Conservation (phyloP, 768 basidiomycete species). For the Psilocybe sp. region DNA sequence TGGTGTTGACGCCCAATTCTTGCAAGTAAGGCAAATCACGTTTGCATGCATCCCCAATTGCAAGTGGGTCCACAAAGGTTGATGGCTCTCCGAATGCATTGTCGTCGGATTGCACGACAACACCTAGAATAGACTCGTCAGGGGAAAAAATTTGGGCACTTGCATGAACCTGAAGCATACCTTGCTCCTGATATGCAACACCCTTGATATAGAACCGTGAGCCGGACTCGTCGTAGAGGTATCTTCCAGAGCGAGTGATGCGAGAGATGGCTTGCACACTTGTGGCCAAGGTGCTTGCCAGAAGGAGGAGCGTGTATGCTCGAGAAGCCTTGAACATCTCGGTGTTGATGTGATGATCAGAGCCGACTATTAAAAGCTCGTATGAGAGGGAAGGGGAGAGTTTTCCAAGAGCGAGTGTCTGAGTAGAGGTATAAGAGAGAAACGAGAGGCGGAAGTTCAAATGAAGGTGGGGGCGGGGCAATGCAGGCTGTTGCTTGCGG, state of each 20-base stretch:
- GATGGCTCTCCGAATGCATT: slow-evolving; percentile 71
- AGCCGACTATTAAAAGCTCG: slow-evolving; percentile 1
- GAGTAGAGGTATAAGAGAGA: too few relatives aligned
- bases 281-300: slow-evolving; percentile 37
- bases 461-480: too few relatives aligned
- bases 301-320: slow-evolving; percentile 34
- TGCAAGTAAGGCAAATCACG: slow-evolving; percentile 80
- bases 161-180: slow-evolving; percentile 28
- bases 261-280: slow-evolving; percentile 63
- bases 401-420: slow-evolving; percentile 5
- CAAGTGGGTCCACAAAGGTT: slow-evolving; percentile 78
- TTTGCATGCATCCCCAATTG: slow-evolving; percentile 60
- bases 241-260: slow-evolving; percentile 70
- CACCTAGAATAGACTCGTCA: slow-evolving; percentile 26
- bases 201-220: slow-evolving; percentile 87
- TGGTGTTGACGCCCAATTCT: slow-evolving; percentile 73
- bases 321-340: slow-evolving; percentile 17
- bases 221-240: slow-evolving; percentile 76
- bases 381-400: slow-evolving; percentile 5
- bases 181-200: slow-evolving; percentile 82
- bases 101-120: slow-evolving; percentile 41
- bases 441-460: too few relatives aligned
- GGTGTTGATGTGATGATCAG: background rate
- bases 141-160: background rate
- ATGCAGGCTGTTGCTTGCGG: background rate